Evolutionary conservation across 2,329 filamentous ascomycete genomes (phyloP).

Genomic region (Talaromyces pinophilus): DNA sequence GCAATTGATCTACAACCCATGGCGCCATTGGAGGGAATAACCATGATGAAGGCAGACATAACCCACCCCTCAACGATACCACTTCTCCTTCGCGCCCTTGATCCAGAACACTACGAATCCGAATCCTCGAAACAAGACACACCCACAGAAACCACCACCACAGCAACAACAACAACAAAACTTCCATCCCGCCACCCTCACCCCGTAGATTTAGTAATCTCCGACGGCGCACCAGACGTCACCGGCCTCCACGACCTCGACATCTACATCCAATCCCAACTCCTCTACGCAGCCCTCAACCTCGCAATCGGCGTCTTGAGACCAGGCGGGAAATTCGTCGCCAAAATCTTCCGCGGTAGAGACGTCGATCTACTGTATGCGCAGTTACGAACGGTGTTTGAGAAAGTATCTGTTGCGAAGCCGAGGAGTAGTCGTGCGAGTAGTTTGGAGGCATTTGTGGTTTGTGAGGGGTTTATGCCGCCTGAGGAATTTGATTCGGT

Average conservation of each 20-base stretch:
- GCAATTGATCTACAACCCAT: slow-evolving; percentile 96
- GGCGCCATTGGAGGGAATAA: slow-evolving; percentile 88
- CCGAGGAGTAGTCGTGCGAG: slow-evolving; percentile 92
- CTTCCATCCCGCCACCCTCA: slow-evolving; percentile 59
- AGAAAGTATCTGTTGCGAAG: slow-evolving; percentile 85
- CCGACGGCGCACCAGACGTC: slow-evolving; percentile 93
- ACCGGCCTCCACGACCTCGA: slow-evolving; percentile 96
- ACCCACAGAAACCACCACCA: slow-evolving; percentile 9
- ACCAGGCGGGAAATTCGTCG: slow-evolving; percentile 93
- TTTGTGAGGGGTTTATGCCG: slow-evolving; percentile 90
- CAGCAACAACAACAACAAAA: slow-evolving; percentile 22
- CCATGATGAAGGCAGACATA: slow-evolving; percentile 90
- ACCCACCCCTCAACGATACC: slow-evolving; percentile 95
- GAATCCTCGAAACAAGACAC: slow-evolving; percentile 16
- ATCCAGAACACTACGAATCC: slow-evolving; percentile 63
- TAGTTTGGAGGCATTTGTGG: slow-evolving; percentile 94
- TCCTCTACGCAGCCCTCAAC: slow-evolving; percentile 91
- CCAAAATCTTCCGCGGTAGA: slow-evolving; percentile 93
- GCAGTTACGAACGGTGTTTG: slow-evolving; percentile 89
- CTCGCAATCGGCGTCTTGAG: slow-evolving; percentile 89
- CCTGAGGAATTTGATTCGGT: slow-evolving; percentile 39
- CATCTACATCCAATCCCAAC: slow-evolving; percentile 95
- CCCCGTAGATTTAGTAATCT: slow-evolving; percentile 89
- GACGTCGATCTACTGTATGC: slow-evolving; percentile 96
- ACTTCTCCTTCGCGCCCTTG: slow-evolving; percentile 79